Evolutionary conservation across 2,329 filamentous ascomycete species (phyloP).

Genomic region (Xylaria arbuscula): DNA sequence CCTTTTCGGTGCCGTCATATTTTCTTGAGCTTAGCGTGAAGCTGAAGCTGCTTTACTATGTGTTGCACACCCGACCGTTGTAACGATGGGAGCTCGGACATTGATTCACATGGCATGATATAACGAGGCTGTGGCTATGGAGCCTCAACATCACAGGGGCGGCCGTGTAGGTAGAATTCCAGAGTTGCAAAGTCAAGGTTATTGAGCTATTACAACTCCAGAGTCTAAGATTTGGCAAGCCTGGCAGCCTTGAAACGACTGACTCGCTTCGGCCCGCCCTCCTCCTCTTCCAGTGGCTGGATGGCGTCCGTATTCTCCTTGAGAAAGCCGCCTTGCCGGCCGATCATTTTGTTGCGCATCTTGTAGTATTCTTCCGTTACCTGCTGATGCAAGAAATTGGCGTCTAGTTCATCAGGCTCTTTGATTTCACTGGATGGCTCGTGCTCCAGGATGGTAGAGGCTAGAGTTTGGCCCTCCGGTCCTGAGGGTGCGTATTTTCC

Average conservation of each 20-base stretch:
- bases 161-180: slow-evolving; percentile 7
- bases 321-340: slow-evolving; percentile 84
- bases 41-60: background rate
- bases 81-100: background rate
- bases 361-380: slow-evolving; percentile 86
- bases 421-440: slow-evolving; percentile 51
- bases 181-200: slow-evolving; percentile 27
- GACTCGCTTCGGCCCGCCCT: slow-evolving; percentile 70
- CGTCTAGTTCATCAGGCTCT: slow-evolving; percentile 75
- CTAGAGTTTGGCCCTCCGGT: slow-evolving; percentile 66
- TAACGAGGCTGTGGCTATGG: background rate
- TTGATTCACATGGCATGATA: background rate
- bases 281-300: slow-evolving; percentile 74
- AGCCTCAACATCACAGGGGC: slow-evolving; percentile 43
- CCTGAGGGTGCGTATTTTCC: slow-evolving; percentile 58
- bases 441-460: slow-evolving; percentile 69
- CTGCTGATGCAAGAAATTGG: slow-evolving; percentile 77
- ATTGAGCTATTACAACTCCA: slow-evolving; percentile 36
- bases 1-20: slow-evolving; percentile 9
- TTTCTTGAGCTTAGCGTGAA: background rate
- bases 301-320: slow-evolving; percentile 75
- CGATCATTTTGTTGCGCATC: slow-evolving; percentile 83
- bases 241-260: slow-evolving; percentile 81
- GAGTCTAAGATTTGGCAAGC: slow-evolving; percentile 63
- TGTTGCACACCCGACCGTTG: background rate